Base-by-base conservation (phyloP, 169 alveolate species). In the Toxoplasma gondii region DNA sequence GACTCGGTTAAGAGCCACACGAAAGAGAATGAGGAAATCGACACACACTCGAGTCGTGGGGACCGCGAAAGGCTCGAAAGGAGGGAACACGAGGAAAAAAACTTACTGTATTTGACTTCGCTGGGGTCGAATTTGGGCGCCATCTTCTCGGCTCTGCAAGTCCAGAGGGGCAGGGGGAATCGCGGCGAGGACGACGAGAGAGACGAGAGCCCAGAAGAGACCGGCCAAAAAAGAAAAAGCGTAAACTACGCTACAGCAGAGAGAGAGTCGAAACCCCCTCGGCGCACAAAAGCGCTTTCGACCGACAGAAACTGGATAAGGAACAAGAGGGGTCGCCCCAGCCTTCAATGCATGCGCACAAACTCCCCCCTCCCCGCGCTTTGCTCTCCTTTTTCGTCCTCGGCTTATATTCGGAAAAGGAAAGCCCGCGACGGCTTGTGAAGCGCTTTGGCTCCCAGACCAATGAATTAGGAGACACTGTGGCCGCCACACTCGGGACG, bases 81-180 rank as follows among this genome's bases (percentile, higher is more conserved):
- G 78, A 64, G 78, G 36, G 78, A 36, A n/a, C 82, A 12, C 82
- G 9, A 41, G 29, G 43, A 10, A 34, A 12, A 39, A 10, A 19
- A 70, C 96, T 31, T 83, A 95, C 96, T 92, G 94, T 86, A 91
- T 91, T 94, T 96, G 91, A 96, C 95, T 80, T 94, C 96, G 67
- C 93, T 96, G 88, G 97, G 97, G 93, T 96, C 97, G 84, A 95
- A 95, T 74, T 95, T 96, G 82, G 96, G 96, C 91, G 97, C 97
- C 97, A 96, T 96, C 78, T 93, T 92, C 45, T 78, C 87, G 87
- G 78, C 78, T 64, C 36, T 64, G 78, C 29, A 64, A 64, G 78
- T 10, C n/a, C 78, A 64, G 34, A 64, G 78, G 24, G 27, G 78
- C 29, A 64, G 78, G 78, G 78, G 34, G 34, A 29, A 64, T 17